Percentiles rank a stretch among this genome's conserved stretches.
These are phyloP conservation scores for Crithidia thermophila DNA, from an alignment of 208 protist genomes.

Conservation along the genomic window DNA sequence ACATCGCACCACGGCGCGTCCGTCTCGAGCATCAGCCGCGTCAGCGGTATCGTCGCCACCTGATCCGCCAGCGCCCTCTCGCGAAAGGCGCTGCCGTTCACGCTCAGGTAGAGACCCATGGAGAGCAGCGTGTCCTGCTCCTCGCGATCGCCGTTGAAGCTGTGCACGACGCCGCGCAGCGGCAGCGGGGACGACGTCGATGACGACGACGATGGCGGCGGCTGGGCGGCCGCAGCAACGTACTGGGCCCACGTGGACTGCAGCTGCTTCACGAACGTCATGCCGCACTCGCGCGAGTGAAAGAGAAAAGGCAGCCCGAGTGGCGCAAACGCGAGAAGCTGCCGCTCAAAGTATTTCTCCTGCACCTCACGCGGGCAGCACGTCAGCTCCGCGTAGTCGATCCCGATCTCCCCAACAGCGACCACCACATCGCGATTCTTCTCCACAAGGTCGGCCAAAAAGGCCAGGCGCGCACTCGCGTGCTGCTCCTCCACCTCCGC, in stretches of 20 bases:
- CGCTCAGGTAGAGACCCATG: slow-evolving; percentile 88
- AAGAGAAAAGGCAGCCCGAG: slow-evolving; percentile 89
- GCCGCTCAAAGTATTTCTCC: slow-evolving; percentile 66
- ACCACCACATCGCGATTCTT: slow-evolving; percentile 86
- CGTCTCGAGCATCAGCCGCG: slow-evolving; percentile 93
- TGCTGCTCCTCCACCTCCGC: slow-evolving; percentile 16
- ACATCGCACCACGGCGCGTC: slow-evolving; percentile 96
- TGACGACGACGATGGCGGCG: not conserved
- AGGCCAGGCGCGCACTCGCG: slow-evolving; percentile 42
- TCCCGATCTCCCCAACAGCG: slow-evolving; percentile 86
- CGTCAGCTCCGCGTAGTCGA: slow-evolving; percentile 93
- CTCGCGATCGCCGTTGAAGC: slow-evolving; percentile 91
- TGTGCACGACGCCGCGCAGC: slow-evolving; percentile 92
- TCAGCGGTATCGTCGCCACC: slow-evolving; percentile 72
- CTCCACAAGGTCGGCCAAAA: slow-evolving; percentile 57
- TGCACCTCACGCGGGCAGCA: slow-evolving; percentile 78
- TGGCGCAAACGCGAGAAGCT: slow-evolving; percentile 56
- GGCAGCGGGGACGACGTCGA: not conserved
- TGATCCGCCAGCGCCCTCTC: slow-evolving; percentile 75
- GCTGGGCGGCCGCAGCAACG: not conserved
- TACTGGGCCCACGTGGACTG: slow-evolving; percentile 25
- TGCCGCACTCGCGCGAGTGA: slow-evolving; percentile 90
- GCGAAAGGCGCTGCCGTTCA: slow-evolving; percentile 94
- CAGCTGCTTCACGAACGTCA: slow-evolving; percentile 81
- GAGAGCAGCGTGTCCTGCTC: slow-evolving; percentile 74